These are phyloP conservation scores for Komagataella pastoris DNA, from an alignment of 805 yeast genomes.

Conservation along the genomic window DNA sequence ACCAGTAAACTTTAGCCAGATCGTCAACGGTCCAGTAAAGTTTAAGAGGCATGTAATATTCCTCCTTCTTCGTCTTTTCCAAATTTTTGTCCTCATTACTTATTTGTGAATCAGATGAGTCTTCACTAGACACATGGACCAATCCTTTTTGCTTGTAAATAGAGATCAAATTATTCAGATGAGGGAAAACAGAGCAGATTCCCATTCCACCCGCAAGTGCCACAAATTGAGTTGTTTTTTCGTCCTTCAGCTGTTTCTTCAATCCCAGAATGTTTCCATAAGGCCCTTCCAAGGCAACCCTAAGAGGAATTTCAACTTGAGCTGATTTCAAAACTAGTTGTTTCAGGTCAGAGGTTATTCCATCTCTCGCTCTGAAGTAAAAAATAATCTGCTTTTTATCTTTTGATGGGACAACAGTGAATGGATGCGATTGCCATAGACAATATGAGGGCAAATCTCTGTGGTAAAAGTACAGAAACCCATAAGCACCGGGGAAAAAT, in stretches of 20 bases:
- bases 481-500: slow-evolving; percentile 37
- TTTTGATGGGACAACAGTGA: slow-evolving; percentile 34
- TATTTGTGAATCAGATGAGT: slow-evolving; percentile 10
- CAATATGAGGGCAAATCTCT: slow-evolving; percentile 20
- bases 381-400: slow-evolving; percentile 19
- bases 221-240: slow-evolving; percentile 1
- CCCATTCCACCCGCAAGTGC: slow-evolving; percentile 7
- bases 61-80: not conserved
- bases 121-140: slow-evolving; percentile 11
- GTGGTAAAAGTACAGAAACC: slow-evolving; percentile 38
- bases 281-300: slow-evolving; percentile 47
- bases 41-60: slow-evolving; percentile 1
- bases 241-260: not conserved
- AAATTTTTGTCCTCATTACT: slow-evolving; percentile 3
- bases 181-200: slow-evolving; percentile 4
- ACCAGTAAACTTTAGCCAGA: slow-evolving; percentile 4
- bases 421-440: slow-evolving; percentile 61
- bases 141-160: slow-evolving; percentile 2
- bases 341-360: slow-evolving; percentile 29
- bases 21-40: slow-evolving; percentile 11
- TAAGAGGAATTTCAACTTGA: slow-evolving; percentile 14
- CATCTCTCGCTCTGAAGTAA: slow-evolving; percentile 34
- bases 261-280: slow-evolving; percentile 27
- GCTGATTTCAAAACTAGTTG: slow-evolving; percentile 12
- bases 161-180: not conserved